Conservation (phyloP, 31 red algal genomes). For the Bonnemaisonia californica region DNA sequence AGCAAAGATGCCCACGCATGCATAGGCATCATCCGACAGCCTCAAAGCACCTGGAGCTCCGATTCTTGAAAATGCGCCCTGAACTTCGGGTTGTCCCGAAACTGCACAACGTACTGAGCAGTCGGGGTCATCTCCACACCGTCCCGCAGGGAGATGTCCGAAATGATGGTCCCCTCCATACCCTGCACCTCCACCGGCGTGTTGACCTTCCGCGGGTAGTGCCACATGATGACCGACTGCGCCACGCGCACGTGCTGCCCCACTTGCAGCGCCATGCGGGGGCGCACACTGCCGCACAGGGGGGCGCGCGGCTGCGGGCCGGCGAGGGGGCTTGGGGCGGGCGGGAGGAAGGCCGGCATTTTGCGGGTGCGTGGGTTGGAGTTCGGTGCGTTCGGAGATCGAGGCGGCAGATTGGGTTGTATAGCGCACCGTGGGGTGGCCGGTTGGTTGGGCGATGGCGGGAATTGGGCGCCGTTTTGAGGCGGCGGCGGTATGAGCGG, state of each 20-base stretch:
- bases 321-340: too few species aligned
- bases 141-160: conserved; percentile 31
- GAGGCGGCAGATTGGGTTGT: too few species aligned
- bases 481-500: too few species aligned
- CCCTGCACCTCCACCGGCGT: conserved; percentile 40
- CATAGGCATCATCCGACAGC: too few species aligned
- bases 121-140: conserved; percentile 38
- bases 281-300: not conserved
- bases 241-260: conserved; percentile 54
- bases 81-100: conserved; percentile 51
- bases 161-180: conserved; percentile 46
- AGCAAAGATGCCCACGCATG: too few species aligned
- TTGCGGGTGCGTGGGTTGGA: too few species aligned
- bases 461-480: too few species aligned
- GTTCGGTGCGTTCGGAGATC: too few species aligned
- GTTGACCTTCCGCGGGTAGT: conserved; percentile 44
- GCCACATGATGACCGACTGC: conserved; percentile 61
- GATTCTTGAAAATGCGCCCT: conserved; percentile 59
- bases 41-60: conserved; percentile 49
- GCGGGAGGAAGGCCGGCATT: too few species aligned
- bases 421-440: too few species aligned
- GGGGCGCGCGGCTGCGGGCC: too few species aligned
- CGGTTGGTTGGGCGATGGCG: too few species aligned
- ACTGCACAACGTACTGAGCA: conserved; percentile 44
- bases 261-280: conserved; percentile 40